Evolutionary conservation across 441 rosid species (phyloP).

Genomic region (Macaranga tanarius): DNA sequence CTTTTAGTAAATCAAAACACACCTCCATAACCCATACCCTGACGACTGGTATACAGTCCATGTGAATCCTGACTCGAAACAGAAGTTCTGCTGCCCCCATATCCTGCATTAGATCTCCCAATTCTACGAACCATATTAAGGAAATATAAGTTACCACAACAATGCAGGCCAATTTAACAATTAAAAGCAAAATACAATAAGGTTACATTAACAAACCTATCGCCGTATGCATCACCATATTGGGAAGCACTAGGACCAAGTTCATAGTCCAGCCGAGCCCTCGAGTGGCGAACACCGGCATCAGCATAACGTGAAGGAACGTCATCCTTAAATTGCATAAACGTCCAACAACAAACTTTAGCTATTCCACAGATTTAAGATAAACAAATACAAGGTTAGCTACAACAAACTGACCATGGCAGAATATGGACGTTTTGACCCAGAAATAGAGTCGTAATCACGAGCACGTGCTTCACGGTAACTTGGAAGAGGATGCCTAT

Average conservation of each 20-base stretch:
- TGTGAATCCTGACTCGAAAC: conserved; percentile 73
- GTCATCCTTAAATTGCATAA: conserved; percentile 57
- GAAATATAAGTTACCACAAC: conserved; percentile 7
- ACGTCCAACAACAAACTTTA: conserved; percentile 12
- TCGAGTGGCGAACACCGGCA: conserved; percentile 63
- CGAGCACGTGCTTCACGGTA: conserved; percentile 76
- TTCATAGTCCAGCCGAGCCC: conserved; percentile 91
- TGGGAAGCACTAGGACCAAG: conserved; percentile 59
- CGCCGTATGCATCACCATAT: conserved; percentile 76
- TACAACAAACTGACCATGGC: conserved; percentile 54
- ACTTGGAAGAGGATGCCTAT: conserved; percentile 71
- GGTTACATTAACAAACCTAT: conserved; percentile 51
- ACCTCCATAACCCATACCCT: conserved; percentile 85
- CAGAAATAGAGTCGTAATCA: conserved; percentile 80
- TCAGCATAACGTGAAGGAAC: conserved; percentile 83
- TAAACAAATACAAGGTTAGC: not conserved
- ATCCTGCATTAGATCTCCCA: conserved; percentile 75
- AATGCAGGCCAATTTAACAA: conserved; percentile 1
- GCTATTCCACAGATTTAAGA: not conserved
- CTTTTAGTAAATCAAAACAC: conserved; percentile 23
- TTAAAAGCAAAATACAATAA: not conserved
- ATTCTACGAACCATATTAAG: conserved; percentile 46
- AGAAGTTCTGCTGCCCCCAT: conserved; percentile 79
- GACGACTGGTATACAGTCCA: conserved; percentile 73
- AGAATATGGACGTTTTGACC: conserved; percentile 87